Evolutionary conservation across 139 green algal genomes (phyloP).

Genomic region (Mesotaenium endlicherianum): DNA sequence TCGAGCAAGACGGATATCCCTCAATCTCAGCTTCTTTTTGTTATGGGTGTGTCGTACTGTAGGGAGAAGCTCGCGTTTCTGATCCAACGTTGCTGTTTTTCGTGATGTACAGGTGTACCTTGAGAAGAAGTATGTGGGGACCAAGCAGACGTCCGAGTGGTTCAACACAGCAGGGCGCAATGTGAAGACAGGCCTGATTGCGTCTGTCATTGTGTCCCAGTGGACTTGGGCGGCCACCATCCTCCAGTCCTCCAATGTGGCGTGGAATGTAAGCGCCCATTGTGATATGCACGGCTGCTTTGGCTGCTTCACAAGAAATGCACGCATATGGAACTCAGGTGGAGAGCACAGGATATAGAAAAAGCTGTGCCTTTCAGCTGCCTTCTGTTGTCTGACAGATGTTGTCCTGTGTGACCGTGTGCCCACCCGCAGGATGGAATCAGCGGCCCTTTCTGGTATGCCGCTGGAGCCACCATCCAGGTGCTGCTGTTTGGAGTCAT

Average conservation of each 20-base stretch:
- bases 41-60: not conserved
- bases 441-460: constrained; percentile 82
- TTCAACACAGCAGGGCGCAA: constrained; percentile 68
- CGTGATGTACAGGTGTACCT: constrained; percentile 18
- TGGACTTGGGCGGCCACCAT: constrained; percentile 61
- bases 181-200: constrained; percentile 70
- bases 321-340: no score
- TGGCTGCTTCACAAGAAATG: no score
- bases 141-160: constrained; percentile 42
- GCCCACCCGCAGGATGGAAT: constrained; percentile 62
- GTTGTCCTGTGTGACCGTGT: no score
- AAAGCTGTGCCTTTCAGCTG: no score
- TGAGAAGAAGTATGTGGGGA: constrained; percentile 39
- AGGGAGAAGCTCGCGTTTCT: not conserved
- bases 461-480: constrained; percentile 85
- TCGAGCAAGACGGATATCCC: not conserved
- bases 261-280: constrained; percentile 30
- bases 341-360: no score
- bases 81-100: not conserved
- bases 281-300: no score
- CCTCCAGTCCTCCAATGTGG: constrained; percentile 60
- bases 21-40: not conserved
- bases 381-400: no score
- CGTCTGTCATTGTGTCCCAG: constrained; percentile 69
- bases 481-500: constrained; percentile 91